Evolutionary conservation across 2,329 filamentous ascomycete genomes (phyloP).

Genomic region (Ophiostoma sp.): DNA sequence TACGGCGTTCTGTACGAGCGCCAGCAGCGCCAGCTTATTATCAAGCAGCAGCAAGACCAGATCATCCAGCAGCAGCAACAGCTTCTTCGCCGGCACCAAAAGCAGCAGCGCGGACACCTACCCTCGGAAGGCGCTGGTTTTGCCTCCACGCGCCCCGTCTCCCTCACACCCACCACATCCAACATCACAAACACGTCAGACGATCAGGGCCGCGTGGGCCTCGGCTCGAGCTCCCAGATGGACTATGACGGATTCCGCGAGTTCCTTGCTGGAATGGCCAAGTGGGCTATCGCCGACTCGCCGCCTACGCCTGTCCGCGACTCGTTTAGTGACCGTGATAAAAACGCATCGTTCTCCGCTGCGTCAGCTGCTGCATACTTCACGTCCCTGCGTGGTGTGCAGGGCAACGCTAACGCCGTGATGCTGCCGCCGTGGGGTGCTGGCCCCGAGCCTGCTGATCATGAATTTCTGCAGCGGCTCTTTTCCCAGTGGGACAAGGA

Average conservation of each 20-base stretch:
- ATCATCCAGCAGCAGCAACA: slow-evolving; percentile 64
- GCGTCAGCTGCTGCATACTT: slow-evolving; percentile 46
- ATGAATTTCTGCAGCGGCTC: slow-evolving; percentile 86
- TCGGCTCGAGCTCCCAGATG: slow-evolving; percentile 89
- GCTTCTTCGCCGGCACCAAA: slow-evolving; percentile 57
- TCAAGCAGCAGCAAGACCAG: slow-evolving; percentile 70
- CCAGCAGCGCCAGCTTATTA: slow-evolving; percentile 71
- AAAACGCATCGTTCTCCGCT: slow-evolving; percentile 52
- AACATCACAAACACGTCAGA: slow-evolving; percentile 44
- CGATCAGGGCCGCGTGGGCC: slow-evolving; percentile 79
- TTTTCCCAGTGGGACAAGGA: slow-evolving; percentile 86
- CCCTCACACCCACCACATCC: slow-evolving; percentile 28
- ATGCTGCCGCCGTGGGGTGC: slow-evolving; percentile 49
- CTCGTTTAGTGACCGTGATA: slow-evolving; percentile 46
- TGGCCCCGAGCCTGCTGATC: slow-evolving; percentile 70
- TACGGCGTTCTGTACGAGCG: slow-evolving; percentile 88
- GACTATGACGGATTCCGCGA: slow-evolving; percentile 95
- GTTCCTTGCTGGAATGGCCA: slow-evolving; percentile 81
- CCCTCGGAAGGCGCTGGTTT: too few species aligned
- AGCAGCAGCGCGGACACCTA: background rate
- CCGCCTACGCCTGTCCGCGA: slow-evolving; percentile 54
- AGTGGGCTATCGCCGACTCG: slow-evolving; percentile 88
- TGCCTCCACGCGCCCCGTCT: slow-evolving; percentile 22
- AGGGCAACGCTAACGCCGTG: slow-evolving; percentile 27
- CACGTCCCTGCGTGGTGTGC: slow-evolving; percentile 52